Conservation (phyloP, 495 filamentous ascomycete species). For the Chaetomium cochliodes region DNA sequence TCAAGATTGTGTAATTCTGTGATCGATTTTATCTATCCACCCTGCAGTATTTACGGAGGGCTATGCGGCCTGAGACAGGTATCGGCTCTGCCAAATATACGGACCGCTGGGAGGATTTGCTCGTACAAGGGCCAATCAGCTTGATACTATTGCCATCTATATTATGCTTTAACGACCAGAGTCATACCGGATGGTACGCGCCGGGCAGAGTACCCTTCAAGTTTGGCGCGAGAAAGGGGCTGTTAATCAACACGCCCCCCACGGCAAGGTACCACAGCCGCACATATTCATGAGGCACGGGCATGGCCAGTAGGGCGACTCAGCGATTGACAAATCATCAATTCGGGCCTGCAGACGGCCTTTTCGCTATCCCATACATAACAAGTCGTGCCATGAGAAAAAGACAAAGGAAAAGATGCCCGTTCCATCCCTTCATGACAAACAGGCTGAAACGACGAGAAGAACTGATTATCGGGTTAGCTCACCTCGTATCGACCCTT, state of each 20-base stretch:
- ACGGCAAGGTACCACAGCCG: background rate
- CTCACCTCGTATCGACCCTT: background rate
- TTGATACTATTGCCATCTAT: no score
- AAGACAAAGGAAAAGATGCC: constrained; percentile 11
- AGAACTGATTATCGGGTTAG: background rate
- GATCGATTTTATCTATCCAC: no score
- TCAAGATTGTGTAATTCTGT: no score
- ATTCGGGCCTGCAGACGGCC: background rate
- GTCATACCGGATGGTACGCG: no score
- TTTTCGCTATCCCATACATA: constrained; percentile 20
- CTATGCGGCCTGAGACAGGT: no score
- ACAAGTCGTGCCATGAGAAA: constrained; percentile 17
- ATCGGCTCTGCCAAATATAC: no score
- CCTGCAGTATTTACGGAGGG: no score
- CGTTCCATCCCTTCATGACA: background rate
- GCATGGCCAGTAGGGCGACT: background rate
- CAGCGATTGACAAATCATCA: constrained; percentile 7
- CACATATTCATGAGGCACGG: background rate
- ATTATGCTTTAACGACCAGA: no score
- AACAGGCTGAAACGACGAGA: background rate
- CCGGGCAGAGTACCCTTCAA: no score
- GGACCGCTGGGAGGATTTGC: no score
- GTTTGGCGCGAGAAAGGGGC: background rate
- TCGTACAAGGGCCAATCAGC: no score
- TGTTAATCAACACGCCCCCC: background rate